Conservation (phyloP, 1,139 yeast species). For the Arxiozyma heterogenica region DNA sequence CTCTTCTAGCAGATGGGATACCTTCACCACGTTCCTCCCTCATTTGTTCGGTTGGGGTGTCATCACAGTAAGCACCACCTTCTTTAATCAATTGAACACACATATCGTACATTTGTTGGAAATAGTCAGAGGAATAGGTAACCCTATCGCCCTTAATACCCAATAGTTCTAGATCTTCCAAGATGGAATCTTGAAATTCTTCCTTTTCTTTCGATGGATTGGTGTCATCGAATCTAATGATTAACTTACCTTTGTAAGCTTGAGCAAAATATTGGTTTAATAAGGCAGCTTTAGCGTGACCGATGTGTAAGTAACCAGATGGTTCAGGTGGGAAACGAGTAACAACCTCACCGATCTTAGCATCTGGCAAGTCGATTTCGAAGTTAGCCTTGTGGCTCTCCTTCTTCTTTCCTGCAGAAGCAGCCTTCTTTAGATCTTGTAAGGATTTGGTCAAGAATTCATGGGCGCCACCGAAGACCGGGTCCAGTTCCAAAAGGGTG, state of each 20-base stretch:
- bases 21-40: conserved; percentile 98
- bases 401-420: conserved; percentile 56
- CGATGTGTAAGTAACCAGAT: conserved; percentile 91
- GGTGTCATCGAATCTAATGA: conserved; percentile 93
- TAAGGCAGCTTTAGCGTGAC: conserved; percentile 96
- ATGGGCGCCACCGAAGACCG: conserved; percentile 59
- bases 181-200: conserved; percentile 85
- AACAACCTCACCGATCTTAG: conserved; percentile 85
- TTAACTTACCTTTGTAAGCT: conserved; percentile 85
- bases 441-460: conserved; percentile 60
- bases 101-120: conserved; percentile 77
- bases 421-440: conserved; percentile 63
- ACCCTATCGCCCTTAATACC: conserved; percentile 86
- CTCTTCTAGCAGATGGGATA: conserved; percentile 81
- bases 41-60: conserved; percentile 87
- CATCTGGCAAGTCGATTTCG: conserved; percentile 85
- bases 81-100: conserved; percentile 81
- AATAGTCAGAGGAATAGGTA: conserved; percentile 88
- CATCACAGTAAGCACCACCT: conserved; percentile 95
- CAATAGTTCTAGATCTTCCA: conserved; percentile 77
- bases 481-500: conserved; percentile 58
- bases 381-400: conserved; percentile 82
- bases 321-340: conserved; percentile 89
- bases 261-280: conserved; percentile 93
- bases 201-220: conserved; percentile 91